Evolutionary conservation across 345 rosid species (phyloP).

Genomic region (Toxicodendron radicans): DNA sequence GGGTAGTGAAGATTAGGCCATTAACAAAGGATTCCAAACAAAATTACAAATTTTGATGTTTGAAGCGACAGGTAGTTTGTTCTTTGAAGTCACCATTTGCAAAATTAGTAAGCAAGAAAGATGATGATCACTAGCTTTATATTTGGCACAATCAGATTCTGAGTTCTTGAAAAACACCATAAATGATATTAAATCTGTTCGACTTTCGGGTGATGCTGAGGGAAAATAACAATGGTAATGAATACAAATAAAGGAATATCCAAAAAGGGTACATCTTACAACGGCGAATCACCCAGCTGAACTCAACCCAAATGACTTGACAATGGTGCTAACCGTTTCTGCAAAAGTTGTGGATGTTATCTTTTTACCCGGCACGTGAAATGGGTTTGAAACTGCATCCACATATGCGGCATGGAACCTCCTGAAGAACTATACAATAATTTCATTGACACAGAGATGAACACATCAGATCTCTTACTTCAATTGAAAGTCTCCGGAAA

Average conservation of each 20-base stretch:
- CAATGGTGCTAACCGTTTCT: conserved; percentile 75
- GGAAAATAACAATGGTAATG: neutral
- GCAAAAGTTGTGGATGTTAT: conserved; percentile 86
- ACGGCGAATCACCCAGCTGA: conserved; percentile 41
- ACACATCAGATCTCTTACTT: conserved; percentile 7
- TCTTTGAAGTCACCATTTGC: neutral
- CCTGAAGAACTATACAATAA: conserved; percentile 61
- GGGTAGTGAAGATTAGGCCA: too few species aligned
- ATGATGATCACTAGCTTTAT: neutral
- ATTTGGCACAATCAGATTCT: conserved; percentile 5
- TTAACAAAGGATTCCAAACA: neutral
- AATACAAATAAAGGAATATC: conserved; percentile 9
- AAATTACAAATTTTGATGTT: neutral
- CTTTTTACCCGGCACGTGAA: conserved; percentile 93
- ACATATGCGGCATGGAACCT: conserved; percentile 95
- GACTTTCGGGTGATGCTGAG: neutral
- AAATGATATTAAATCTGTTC: conserved; percentile 12
- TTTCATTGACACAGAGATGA: conserved; percentile 3
- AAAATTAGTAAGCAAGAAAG: neutral
- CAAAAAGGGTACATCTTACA: conserved; percentile 12
- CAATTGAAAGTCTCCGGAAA: neutral
- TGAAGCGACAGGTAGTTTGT: neutral
- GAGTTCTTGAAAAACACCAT: neutral
- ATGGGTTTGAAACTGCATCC: conserved; percentile 94
- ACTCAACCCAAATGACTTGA: conserved; percentile 76